Evolutionary conservation across 1,284 basidiomycete genomes (phyloP).

Genomic region (Trichosporon inkin): DNA sequence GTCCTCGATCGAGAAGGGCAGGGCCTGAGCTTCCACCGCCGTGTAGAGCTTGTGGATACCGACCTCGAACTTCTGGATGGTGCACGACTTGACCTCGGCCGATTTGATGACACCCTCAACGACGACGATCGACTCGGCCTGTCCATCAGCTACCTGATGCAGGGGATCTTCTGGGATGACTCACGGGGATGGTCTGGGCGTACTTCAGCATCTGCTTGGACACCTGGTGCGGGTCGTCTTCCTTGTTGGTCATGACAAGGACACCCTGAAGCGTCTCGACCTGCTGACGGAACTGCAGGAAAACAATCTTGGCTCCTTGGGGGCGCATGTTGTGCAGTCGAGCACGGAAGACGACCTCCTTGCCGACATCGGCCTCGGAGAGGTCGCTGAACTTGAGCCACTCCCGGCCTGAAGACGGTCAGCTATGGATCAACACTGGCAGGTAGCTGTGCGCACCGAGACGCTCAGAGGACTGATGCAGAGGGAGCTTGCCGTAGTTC

Average conservation of each 20-base stretch:
- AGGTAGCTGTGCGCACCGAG: constrained; percentile 42
- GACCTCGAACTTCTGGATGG: constrained; percentile 82
- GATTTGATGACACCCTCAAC: constrained; percentile 78
- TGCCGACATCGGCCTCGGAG: constrained; percentile 64
- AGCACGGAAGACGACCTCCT: constrained; percentile 79
- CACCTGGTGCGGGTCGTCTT: constrained; percentile 65
- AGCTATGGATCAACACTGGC: background rate
- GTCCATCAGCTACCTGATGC: constrained; percentile 16
- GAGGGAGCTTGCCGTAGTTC: constrained; percentile 83
- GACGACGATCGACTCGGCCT: constrained; percentile 84
- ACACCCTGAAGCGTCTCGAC: constrained; percentile 86
- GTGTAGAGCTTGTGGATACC: constrained; percentile 78
- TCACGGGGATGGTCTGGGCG: constrained; percentile 63
- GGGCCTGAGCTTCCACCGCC: constrained; percentile 65
- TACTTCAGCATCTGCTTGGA: constrained; percentile 99
- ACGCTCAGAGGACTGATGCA: constrained; percentile 82
- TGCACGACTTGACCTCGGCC: constrained; percentile 87
- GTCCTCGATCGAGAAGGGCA: constrained; percentile 93
- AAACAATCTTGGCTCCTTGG: constrained; percentile 89
- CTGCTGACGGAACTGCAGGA: constrained; percentile 86
- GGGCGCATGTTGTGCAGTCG: constrained; percentile 88
- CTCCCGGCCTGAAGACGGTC: constrained; percentile 51
- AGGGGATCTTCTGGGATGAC: constrained; percentile 4
- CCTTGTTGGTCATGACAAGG: constrained; percentile 56
- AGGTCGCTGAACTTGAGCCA: constrained; percentile 65